Evolutionary conservation across 192 early-diverging fungal species (phyloP).

Genomic region (Phycomyces blakesleeanus): DNA sequence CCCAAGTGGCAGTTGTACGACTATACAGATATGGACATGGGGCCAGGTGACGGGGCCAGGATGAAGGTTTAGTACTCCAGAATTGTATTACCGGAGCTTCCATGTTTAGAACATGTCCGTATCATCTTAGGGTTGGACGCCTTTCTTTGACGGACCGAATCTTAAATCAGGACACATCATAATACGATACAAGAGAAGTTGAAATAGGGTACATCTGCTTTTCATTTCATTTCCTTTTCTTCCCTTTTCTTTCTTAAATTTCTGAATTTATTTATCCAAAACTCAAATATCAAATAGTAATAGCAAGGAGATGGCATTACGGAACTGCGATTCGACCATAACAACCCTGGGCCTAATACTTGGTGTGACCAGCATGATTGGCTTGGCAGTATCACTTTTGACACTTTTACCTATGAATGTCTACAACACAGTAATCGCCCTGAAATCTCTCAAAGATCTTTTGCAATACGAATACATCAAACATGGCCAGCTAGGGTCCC

Average conservation of each 20-base stretch:
- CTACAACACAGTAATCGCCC: neutral
- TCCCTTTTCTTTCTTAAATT: neutral
- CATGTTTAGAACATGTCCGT: neutral
- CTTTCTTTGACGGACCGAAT: constrained; percentile 4
- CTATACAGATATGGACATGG: no score
- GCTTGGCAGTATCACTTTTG: neutral
- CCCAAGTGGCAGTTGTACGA: no score
- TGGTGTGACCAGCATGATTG: neutral
- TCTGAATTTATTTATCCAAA: neutral
- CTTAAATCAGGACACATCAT: neutral
- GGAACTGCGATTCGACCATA: neutral
- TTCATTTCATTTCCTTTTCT: no score
- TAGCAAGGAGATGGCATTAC: neutral
- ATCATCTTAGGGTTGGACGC: neutral
- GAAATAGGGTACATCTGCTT: no score
- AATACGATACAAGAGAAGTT: neutral
- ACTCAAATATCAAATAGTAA: no score
- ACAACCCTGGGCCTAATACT: neutral
- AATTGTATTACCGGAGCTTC: neutral
- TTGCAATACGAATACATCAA: neutral
- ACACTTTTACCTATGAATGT: neutral
- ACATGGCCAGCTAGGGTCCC: neutral
- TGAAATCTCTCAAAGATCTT: neutral
- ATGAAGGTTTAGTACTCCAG: neutral
- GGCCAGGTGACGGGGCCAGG: no score